These are phyloP conservation scores for Melampsora americana DNA, from an alignment of 1,284 basidiomycete species.

Conservation along the genomic window DNA sequence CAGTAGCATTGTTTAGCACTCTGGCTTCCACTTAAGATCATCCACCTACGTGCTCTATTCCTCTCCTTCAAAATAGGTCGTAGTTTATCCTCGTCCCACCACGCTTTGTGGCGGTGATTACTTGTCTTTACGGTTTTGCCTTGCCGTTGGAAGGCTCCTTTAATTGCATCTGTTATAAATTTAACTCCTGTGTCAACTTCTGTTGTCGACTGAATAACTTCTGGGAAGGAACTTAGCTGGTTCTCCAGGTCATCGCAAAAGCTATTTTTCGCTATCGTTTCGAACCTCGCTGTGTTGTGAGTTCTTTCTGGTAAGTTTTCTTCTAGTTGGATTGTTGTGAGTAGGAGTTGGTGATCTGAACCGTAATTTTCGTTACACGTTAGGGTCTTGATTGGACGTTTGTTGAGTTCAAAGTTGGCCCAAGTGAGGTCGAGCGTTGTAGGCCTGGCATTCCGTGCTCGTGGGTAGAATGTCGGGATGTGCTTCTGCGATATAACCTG, in stretches of 20 bases:
- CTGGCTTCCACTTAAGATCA: neutral
- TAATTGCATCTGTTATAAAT: neutral
- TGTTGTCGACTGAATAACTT: neutral
- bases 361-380: neutral
- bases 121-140: neutral
- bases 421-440: neutral
- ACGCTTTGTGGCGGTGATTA: neutral
- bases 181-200: neutral
- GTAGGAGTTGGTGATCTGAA: neutral
- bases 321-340: too few relatives aligned
- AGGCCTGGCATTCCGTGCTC: neutral
- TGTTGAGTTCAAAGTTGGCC: neutral
- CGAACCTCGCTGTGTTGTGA: neutral
- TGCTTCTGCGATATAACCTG: neutral
- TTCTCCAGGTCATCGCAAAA: neutral
- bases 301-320: neutral
- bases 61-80: neutral
- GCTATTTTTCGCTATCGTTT: neutral
- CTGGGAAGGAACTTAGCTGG: neutral
- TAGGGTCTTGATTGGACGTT: neutral
- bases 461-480: neutral
- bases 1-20: too few relatives aligned
- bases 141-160: neutral
- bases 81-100: slow-evolving; percentile 1
- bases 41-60: neutral